A percentile compares a stretch with the other conserved stretches of the same genome.
phyloP scores from a whole-genome alignment of 768 basidiomycete genomes.

The Pisolithus tinctorius region DNA sequence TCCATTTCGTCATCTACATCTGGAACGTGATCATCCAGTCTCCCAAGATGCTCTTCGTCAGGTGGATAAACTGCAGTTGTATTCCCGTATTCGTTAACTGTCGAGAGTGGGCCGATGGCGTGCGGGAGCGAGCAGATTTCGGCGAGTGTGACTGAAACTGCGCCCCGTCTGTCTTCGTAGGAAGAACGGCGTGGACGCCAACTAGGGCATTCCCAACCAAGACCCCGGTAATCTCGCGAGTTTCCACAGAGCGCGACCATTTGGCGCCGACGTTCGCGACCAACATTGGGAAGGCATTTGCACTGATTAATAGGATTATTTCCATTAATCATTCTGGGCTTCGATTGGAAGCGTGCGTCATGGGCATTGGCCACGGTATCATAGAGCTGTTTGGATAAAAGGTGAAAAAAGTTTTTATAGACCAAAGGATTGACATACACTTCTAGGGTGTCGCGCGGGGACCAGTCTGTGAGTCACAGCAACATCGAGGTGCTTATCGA shows the following conservation, averaged over 20 bases:
- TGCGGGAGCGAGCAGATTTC: constrained; percentile 23
- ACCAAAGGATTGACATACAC: constrained; percentile 6
- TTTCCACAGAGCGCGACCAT: constrained; percentile 7
- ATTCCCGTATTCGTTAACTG: constrained; percentile 6
- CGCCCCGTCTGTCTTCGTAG: constrained; percentile 19
- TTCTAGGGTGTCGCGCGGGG: constrained; percentile 7
- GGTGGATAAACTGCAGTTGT: background rate
- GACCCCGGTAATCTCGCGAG: constrained; percentile 19
- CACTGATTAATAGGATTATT: constrained; percentile 1
- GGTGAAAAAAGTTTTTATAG: background rate
- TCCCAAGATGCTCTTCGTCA: background rate
- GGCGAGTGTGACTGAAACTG: constrained; percentile 16
- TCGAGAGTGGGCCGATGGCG: constrained; percentile 15
- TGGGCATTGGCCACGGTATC: constrained; percentile 22
- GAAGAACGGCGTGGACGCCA: constrained; percentile 21
- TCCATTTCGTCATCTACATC: constrained; percentile 10
- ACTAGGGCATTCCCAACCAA: constrained; percentile 15
- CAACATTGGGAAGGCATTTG: constrained; percentile 7
- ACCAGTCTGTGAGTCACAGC: constrained; percentile 13
- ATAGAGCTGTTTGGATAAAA: constrained; percentile 19
- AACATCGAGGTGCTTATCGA: constrained; percentile 20
- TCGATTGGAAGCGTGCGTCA: constrained; percentile 15
- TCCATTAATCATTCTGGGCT: constrained; percentile 8
- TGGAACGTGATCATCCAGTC: background rate
- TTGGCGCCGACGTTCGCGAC: constrained; percentile 12